phyloP scores from a whole-genome alignment of 202 grass and related monocot genomes.

The Cymbopogon flexuosus region DNA sequence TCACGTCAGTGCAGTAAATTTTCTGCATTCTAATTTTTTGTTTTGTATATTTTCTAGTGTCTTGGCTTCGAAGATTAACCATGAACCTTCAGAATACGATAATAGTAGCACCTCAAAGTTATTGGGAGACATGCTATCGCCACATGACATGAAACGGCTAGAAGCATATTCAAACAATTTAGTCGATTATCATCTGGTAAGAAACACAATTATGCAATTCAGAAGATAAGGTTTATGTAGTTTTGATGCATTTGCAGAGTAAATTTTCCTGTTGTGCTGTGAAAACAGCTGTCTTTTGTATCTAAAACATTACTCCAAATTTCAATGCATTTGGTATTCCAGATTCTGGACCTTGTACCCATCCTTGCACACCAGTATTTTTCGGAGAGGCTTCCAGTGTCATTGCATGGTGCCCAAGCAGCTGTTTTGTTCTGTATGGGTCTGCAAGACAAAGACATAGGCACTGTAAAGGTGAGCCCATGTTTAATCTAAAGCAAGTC shows the following conservation, averaged over 20 bases:
- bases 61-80: constrained; percentile 72
- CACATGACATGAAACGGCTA: constrained; percentile 89
- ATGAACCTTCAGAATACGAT: constrained; percentile 34
- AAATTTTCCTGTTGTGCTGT: background rate
- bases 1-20: background rate
- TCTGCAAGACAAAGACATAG: constrained; percentile 81
- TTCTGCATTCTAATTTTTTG: constrained; percentile 25
- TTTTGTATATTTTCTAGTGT: constrained; percentile 48
- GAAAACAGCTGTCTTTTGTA: constrained; percentile 5
- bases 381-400: constrained; percentile 76
- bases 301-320: background rate
- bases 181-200: constrained; percentile 94
- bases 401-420: constrained; percentile 64
- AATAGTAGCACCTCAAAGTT: constrained; percentile 34
- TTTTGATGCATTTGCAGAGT: constrained; percentile 25
- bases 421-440: constrained; percentile 87
- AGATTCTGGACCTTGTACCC: constrained; percentile 96
- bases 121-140: constrained; percentile 50
- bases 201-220: constrained; percentile 19
- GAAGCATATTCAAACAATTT: constrained; percentile 92
- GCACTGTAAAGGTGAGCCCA: constrained; percentile 56
- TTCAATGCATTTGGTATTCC: constrained; percentile 12
- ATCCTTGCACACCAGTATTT: constrained; percentile 86
- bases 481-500: constrained; percentile 2
- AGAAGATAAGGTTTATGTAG: background rate